Conservation (phyloP, 768 basidiomycete genomes). For the Lactarius indigo region DNA sequence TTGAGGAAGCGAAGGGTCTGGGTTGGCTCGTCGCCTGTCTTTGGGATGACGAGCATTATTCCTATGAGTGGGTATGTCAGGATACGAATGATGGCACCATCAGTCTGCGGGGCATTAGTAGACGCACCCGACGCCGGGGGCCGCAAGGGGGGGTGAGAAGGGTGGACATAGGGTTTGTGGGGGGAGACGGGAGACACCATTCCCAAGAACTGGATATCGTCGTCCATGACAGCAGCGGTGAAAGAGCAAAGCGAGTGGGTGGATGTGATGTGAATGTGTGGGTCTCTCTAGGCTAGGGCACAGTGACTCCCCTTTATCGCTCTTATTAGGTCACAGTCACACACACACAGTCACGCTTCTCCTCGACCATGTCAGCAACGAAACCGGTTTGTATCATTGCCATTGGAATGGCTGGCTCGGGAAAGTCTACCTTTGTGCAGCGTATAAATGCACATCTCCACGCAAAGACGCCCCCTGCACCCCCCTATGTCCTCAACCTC, state of each 20-base stretch:
- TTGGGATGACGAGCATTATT: slow-evolving; percentile 56
- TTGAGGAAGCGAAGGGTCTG: slow-evolving; percentile 53
- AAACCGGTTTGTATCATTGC: slow-evolving; percentile 83
- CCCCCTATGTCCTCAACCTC: slow-evolving; percentile 95
- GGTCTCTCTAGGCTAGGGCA: neutral
- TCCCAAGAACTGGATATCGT: slow-evolving; percentile 23
- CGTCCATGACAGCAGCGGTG: slow-evolving; percentile 14
- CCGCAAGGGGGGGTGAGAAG: slow-evolving; percentile 8
- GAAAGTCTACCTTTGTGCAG: slow-evolving; percentile 97
- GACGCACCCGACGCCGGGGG: slow-evolving; percentile 23
- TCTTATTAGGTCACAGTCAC: neutral
- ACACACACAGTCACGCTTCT: neutral
- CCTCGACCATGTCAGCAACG: slow-evolving; percentile 5
- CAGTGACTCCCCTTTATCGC: slow-evolving; percentile 22
- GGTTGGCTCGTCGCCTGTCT: slow-evolving; percentile 42
- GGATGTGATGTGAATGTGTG: neutral
- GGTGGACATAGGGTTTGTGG: neutral
- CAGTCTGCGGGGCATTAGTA: neutral
- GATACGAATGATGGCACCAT: neutral
- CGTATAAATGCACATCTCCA: slow-evolving; percentile 91
- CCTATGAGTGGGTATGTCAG: slow-evolving; percentile 39
- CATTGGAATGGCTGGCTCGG: slow-evolving; percentile 96
- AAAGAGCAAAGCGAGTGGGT: neutral
- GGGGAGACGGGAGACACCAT: slow-evolving; percentile 3
- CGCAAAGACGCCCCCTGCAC: slow-evolving; percentile 53